A percentile compares a stretch with the other conserved stretches of the same genome.
Conservation (phyloP, 192 early-diverging fungal genomes). For the Podila minutissima region DNA sequence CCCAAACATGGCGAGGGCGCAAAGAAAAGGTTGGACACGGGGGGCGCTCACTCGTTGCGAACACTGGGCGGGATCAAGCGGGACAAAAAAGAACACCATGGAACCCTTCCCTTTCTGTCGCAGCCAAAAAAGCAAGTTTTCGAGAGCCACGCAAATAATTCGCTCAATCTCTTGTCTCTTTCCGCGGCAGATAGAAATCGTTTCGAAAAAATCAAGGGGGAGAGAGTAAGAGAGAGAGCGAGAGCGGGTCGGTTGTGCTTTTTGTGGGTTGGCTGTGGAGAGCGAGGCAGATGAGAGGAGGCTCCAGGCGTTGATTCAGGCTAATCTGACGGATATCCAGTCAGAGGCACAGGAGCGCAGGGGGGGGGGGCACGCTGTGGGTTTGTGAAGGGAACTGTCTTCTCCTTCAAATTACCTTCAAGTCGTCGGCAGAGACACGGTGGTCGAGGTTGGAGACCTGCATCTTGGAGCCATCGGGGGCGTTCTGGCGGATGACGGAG, state of each 20-base stretch:
- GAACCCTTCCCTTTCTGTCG: constrained; percentile 1
- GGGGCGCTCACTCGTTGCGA: no score
- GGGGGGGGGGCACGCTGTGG: no score
- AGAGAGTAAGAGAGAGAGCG: background rate
- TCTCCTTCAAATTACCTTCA: constrained; percentile 50
- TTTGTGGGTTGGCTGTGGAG: no score
- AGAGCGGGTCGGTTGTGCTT: background rate
- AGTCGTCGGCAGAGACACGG: constrained; percentile 57
- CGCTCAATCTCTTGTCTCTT: no score
- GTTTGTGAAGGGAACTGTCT: background rate
- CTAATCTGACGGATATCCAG: no score
- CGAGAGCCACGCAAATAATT: constrained; percentile 2
- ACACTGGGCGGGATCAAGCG: no score
- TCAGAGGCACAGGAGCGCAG: no score
- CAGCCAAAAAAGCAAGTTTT: background rate
- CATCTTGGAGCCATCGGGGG: constrained; percentile 54
- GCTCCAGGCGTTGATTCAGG: no score
- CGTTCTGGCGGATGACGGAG: constrained; percentile 12
- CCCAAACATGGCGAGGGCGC: no score
- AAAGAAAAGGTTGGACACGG: no score
- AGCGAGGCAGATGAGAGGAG: no score
- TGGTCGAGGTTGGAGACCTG: constrained; percentile 61
- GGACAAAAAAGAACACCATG: no score
- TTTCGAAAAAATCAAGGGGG: background rate
- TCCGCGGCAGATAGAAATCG: background rate